Percentiles rank a stretch among this genome's conserved stretches.
These are phyloP conservation scores for Tulasnella sp. DNA, from an alignment of 768 basidiomycete species.

Conservation along the genomic window DNA sequence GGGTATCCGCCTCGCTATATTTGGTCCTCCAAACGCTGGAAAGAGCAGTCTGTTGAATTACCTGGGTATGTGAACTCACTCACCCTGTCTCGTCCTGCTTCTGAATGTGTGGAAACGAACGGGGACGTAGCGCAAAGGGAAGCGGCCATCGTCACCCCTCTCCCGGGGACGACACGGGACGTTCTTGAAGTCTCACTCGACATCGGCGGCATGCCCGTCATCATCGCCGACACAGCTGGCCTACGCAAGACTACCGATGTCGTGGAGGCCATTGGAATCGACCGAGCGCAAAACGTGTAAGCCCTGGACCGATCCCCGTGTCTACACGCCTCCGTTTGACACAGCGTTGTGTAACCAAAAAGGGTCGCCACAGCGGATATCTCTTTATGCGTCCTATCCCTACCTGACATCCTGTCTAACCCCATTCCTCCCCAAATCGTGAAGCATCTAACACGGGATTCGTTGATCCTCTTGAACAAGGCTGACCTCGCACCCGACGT, in stretches of 20 bases:
- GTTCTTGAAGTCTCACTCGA: conserved; percentile 75
- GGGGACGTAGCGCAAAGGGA: conserved; percentile 55
- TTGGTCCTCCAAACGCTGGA: conserved; percentile 89
- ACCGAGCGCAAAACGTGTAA: conserved; percentile 56
- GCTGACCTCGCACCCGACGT: conserved; percentile 38
- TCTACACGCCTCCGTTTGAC: background rate
- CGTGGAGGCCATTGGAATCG: conserved; percentile 72
- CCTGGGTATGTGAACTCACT: conserved; percentile 39
- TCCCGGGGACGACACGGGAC: conserved; percentile 84
- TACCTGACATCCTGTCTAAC: conserved; percentile 33
- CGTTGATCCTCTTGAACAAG: conserved; percentile 72
- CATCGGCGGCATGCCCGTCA: conserved; percentile 73
- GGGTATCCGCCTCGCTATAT: conserved; percentile 74
- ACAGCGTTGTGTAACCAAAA: background rate
- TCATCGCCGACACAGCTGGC: conserved; percentile 79
- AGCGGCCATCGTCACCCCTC: conserved; percentile 77
- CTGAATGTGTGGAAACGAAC: background rate
- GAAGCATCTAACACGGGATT: conserved; percentile 40
- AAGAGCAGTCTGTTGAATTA: conserved; percentile 83
- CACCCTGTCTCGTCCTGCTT: background rate
- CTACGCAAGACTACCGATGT: conserved; percentile 53
- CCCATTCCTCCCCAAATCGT: conserved; percentile 28
- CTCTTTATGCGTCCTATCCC: conserved; percentile 68
- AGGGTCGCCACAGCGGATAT: conserved; percentile 60
- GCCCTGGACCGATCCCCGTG: conserved; percentile 23